These are phyloP conservation scores for Cicer bijugum DNA, from an alignment of 306 rosid genomes.

Conservation along the genomic window DNA sequence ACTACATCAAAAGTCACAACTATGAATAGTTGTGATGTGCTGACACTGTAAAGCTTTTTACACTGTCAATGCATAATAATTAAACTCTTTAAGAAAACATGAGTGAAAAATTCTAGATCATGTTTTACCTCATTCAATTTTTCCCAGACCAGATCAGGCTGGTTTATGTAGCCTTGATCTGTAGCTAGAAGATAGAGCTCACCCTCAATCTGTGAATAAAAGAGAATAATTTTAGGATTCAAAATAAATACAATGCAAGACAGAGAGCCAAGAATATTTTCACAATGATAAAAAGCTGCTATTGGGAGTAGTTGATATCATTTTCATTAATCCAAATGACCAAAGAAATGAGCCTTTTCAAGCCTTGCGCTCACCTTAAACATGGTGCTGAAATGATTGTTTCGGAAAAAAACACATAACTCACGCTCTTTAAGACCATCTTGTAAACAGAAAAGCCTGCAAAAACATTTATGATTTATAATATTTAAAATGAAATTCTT, in stretches of 20 bases:
- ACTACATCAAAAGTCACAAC: too few relatives aligned
- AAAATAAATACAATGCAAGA: slow-evolving; percentile 33
- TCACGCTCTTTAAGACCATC: slow-evolving; percentile 94
- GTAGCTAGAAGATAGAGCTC: slow-evolving; percentile 96
- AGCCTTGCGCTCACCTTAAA: slow-evolving; percentile 77
- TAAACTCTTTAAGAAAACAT: not conserved
- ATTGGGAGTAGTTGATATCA: slow-evolving; percentile 31
- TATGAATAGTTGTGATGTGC: too few relatives aligned
- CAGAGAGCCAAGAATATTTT: slow-evolving; percentile 14
- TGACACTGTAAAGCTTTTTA: too few relatives aligned
- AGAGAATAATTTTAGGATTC: slow-evolving; percentile 30
- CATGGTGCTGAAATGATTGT: slow-evolving; percentile 99
- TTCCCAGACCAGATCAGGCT: slow-evolving; percentile 99
- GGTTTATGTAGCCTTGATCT: slow-evolving; percentile 96
- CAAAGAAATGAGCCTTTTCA: slow-evolving; percentile 35
- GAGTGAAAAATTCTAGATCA: slow-evolving; percentile 15
- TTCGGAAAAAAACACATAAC: slow-evolving; percentile 94
- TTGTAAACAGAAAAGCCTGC: slow-evolving; percentile 95
- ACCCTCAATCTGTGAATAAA: slow-evolving; percentile 64
- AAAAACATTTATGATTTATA: slow-evolving; percentile 43
- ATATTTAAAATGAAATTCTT: slow-evolving; percentile 16
- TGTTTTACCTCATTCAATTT: slow-evolving; percentile 84
- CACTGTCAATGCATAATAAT: too few relatives aligned
- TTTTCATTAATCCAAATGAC: slow-evolving; percentile 37
- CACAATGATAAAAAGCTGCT: slow-evolving; percentile 19